A percentile compares a stretch with the other conserved stretches of the same genome.
Conservation (phyloP, 306 rosid genomes). For the Vachellia pachyceras region DNA sequence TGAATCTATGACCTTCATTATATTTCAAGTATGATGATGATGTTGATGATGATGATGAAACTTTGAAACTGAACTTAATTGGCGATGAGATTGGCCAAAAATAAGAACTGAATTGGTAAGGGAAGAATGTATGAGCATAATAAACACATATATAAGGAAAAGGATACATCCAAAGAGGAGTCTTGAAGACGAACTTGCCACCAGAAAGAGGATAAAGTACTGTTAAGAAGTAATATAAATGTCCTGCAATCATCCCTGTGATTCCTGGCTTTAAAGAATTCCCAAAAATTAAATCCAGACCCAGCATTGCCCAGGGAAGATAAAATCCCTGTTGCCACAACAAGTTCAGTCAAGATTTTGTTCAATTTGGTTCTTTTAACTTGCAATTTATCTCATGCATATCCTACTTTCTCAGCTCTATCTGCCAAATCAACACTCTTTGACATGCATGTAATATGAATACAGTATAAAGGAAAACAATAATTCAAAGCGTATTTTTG, state of each 20-base stretch:
- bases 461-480: too few relatives aligned
- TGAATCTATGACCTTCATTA: too few relatives aligned
- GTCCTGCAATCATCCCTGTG: slow-evolving; percentile 70
- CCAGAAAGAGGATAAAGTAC: slow-evolving; percentile 83
- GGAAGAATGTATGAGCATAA: background rate
- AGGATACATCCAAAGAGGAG: slow-evolving; percentile 83
- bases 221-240: slow-evolving; percentile 71
- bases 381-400: too few relatives aligned
- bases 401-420: background rate
- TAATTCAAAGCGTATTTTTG: too few relatives aligned
- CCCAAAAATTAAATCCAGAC: slow-evolving; percentile 60
- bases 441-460: too few relatives aligned
- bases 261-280: slow-evolving; percentile 52
- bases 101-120: background rate
- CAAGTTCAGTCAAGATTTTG: too few relatives aligned
- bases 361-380: too few relatives aligned
- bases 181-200: slow-evolving; percentile 58
- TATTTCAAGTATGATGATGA: too few relatives aligned
- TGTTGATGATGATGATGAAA: too few relatives aligned
- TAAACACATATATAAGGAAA: slow-evolving; percentile 11
- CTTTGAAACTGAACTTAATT: too few relatives aligned
- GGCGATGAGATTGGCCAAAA: too few relatives aligned
- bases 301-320: slow-evolving; percentile 73
- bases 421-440: too few relatives aligned
- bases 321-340: slow-evolving; percentile 60